Evolutionary conservation across 1,284 basidiomycete species (phyloP), one percentile per base, ranked within the genome.

Genomic region (Amylostereum chailletii): DNA sequence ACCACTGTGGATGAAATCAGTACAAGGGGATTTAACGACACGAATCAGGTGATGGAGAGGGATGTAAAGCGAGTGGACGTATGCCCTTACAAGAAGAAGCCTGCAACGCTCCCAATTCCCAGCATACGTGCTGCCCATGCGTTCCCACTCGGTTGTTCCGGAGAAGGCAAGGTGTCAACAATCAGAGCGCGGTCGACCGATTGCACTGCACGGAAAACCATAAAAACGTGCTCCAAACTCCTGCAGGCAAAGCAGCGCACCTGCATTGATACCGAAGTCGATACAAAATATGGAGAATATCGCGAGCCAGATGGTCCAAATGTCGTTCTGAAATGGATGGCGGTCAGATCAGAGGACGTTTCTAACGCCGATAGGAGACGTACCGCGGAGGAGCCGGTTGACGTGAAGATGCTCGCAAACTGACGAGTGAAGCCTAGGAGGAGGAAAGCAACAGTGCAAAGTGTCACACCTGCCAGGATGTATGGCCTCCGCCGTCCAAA

Each of bases 51-150:
- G 19, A 19, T 19, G 19, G 19, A 19, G 19, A 19, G 19, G 19
- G 19, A 19, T 19, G 19, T 19, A 19, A 19, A 19, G 19, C 19
- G 19, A 19, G 19, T 19, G 19, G 19, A 19, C 19, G 19, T 19
- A 19, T 19, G 19, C 19, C 19, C 87, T 58, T 58, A 92, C 90
- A 90, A 74, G 60, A 90, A 93, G 66, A 93, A 94, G 0, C 91
- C 92, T 3, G 83, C 72, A 1, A 94, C 85, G 53, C 85, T 83
- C 5, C 91, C 92, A 36, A 90, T 61, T 0, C 87, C 88, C 46
- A 86, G 71, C 86, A 97, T 92, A 27, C 89, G 75, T 0, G 91
- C 91, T 1, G 91, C 94, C 94, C 95, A 99, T 0, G 94, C 95
- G 63, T 94, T 97, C 0, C 87, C 94, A 26, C 79, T 74, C 5